Conservation (phyloP, 352 stramenopile species). For the Globisporangium heterothallicum region DNA sequence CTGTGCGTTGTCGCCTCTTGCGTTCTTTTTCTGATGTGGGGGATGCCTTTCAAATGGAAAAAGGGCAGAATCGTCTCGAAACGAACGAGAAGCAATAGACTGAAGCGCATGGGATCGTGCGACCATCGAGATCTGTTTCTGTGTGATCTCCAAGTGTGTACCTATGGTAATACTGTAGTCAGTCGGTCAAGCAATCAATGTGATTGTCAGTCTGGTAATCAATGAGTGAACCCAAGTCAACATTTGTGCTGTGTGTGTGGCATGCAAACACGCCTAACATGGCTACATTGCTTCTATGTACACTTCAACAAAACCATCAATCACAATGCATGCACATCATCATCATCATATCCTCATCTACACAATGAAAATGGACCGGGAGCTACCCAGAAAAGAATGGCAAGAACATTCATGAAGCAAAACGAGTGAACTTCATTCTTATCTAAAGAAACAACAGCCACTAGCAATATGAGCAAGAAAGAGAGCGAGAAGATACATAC, state of each 20-base stretch:
- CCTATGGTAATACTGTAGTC: too few species aligned
- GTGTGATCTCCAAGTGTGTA: too few species aligned
- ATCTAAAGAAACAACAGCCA: background rate
- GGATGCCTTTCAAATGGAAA: too few species aligned
- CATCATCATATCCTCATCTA: background rate
- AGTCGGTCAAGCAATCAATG: background rate
- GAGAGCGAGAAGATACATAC: conserved; percentile 1
- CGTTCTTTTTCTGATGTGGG: background rate
- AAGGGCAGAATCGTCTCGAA: conserved; percentile 5
- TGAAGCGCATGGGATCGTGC: conserved; percentile 6
- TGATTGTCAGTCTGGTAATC: background rate
- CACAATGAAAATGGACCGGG: background rate
- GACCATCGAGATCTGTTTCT: too few species aligned
- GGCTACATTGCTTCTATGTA: background rate
- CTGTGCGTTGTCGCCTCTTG: background rate
- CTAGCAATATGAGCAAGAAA: background rate
- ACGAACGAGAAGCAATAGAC: conserved; percentile 6
- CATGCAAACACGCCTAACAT: background rate
- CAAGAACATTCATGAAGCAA: background rate
- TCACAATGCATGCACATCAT: background rate
- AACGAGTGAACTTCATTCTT: conserved; percentile 1
- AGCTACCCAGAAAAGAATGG: background rate
- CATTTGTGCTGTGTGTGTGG: background rate
- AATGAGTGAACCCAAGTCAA: background rate
- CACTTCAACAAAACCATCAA: too few species aligned